phyloP scores from a whole-genome alignment of 768 basidiomycete genomes.

The Galerina marginata region DNA sequence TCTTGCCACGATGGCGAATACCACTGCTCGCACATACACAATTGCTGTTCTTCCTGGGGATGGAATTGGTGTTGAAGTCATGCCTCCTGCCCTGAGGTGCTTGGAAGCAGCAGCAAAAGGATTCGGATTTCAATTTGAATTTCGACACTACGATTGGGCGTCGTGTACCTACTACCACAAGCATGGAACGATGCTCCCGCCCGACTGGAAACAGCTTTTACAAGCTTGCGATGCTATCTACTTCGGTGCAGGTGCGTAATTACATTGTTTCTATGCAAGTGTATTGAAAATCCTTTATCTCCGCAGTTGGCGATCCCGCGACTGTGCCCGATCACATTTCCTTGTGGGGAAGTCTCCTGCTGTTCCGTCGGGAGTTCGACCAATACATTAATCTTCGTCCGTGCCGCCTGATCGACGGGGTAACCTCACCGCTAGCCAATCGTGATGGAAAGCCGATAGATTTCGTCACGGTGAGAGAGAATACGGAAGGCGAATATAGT shows the following conservation, averaged over 20 bases:
- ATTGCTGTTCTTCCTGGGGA: conserved; percentile 59
- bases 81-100: conserved; percentile 51
- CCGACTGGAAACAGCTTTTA: conserved; percentile 43
- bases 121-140: conserved; percentile 51
- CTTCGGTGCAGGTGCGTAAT: conserved; percentile 48
- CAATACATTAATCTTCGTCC: conserved; percentile 58
- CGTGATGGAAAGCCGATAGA: conserved; percentile 48
- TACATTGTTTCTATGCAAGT: not conserved
- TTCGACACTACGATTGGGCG: conserved; percentile 52
- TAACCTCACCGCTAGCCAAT: conserved; percentile 51
- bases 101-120: conserved; percentile 47
- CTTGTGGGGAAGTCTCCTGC: conserved; percentile 55
- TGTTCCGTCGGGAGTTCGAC: conserved; percentile 57
- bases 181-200: conserved; percentile 53
- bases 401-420: conserved; percentile 53
- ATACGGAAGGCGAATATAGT: conserved; percentile 63
- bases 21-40: conserved; percentile 32
- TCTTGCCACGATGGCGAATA: conserved; percentile 20
- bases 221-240: conserved; percentile 51
- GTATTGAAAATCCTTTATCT: conserved; percentile 14
- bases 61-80: conserved; percentile 59
- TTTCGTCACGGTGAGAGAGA: conserved; percentile 61
- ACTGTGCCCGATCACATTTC: conserved; percentile 62
- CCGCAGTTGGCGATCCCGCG: conserved; percentile 49
- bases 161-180: conserved; percentile 51